Percentiles rank a stretch among this genome's conserved stretches.
These are phyloP conservation scores for Solanum aculeatissimum DNA, from an alignment of 305 asterid genomes.

Conservation along the genomic window DNA sequence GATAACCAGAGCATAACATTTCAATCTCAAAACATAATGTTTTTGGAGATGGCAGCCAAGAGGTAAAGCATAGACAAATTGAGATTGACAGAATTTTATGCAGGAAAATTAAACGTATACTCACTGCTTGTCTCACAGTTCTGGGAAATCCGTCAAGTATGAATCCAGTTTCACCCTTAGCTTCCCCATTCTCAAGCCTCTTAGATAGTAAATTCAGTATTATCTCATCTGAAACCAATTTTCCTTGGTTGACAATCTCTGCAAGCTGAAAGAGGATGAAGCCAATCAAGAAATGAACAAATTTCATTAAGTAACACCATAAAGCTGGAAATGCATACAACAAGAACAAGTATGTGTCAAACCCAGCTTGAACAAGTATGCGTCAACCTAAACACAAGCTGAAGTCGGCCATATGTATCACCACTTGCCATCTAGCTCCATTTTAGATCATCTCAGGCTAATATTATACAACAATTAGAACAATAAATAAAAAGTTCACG, in stretches of 20 bases:
- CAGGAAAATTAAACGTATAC: slow-evolving; percentile 13
- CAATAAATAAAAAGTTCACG: neutral
- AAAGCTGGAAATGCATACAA: neutral
- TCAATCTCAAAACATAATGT: neutral
- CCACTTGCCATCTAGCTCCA: neutral
- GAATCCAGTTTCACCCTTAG: slow-evolving; percentile 83
- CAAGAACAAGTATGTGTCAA: neutral
- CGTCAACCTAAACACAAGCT: neutral
- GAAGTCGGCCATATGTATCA: neutral
- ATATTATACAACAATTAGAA: neutral
- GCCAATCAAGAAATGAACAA: neutral
- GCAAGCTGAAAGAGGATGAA: slow-evolving; percentile 42
- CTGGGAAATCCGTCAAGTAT: slow-evolving; percentile 96
- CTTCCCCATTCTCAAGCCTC: slow-evolving; percentile 86
- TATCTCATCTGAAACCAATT: slow-evolving; percentile 92
- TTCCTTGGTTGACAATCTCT: slow-evolving; percentile 90
- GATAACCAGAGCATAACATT: neutral
- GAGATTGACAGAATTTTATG: neutral
- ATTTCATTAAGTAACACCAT: neutral
- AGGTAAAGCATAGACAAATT: neutral
- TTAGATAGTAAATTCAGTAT: slow-evolving; percentile 70
- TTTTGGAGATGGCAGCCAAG: neutral
- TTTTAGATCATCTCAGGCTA: neutral
- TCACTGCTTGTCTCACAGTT: slow-evolving; percentile 93
- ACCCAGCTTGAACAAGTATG: neutral